Evolutionary conservation across 805 yeast species (phyloP), one percentile per base, ranked within the genome.

Genomic region (Starmera pachycereana): DNA sequence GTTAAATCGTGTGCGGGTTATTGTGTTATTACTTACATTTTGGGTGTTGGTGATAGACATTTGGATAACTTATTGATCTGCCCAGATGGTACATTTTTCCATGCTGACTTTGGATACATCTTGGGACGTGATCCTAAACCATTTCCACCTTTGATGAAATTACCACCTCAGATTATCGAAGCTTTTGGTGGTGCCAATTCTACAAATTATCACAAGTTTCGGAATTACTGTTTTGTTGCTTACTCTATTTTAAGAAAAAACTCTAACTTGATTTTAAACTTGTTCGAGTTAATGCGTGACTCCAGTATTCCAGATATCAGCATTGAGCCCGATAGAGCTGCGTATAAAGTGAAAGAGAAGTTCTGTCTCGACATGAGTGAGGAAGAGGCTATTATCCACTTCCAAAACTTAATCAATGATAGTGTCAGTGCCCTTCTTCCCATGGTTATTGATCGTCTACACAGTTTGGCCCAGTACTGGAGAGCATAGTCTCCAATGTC

Each of bases 31-130:
- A 92, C 98, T 0, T 92, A 92, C 52, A 65, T 92, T 8, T 63
- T 92, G 12, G 99, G 98, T 6, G 97, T 92, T 8, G 99, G 99
- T 12, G 99, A 92, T 61, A 73, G 99, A 42, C 99, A 92, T 65
- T 66, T 92, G 46, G 99, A 92, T 54, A 92, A 92, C 53, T 63
- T 92, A 46, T 67, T 92, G 35, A 71, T 86, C 32, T 83, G 79
- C 38, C 87, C 78, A 46, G 82, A 90, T 71, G 81, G 94, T 2
- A 85, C 78, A 50, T 92, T 92, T 57, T 90, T 95, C 75, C 99
- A 92, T 61, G 97, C 96, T 1, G 99, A 92, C 61, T 92, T 86
- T 60, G 99, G 99, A 1, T 92, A 92, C 54, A 90, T 92, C 37
- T 65, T 92, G 40, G 99, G 99, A 0, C 80, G 89, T 39, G 99